These are phyloP conservation scores for Kwoniella botswanensis DNA, from an alignment of 768 basidiomycete genomes.

Conservation along the genomic window DNA sequence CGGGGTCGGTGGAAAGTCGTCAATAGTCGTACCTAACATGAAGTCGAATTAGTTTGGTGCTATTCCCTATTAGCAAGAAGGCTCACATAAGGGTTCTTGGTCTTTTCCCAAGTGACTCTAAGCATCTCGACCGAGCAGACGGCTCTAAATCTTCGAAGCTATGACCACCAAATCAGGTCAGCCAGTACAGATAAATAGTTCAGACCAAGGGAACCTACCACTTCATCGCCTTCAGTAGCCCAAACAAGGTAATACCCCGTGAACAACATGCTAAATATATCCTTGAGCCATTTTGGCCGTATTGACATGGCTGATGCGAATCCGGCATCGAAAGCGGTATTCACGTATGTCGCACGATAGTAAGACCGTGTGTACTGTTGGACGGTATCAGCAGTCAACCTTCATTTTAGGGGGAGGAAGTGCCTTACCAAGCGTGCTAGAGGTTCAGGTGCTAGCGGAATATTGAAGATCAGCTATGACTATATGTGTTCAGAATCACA, in stretches of 20 bases:
- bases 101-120: conserved; percentile 95
- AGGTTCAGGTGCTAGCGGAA: conserved; percentile 80
- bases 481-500: not conserved
- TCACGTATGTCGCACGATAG: conserved; percentile 95
- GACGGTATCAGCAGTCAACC: not conserved
- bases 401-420: not conserved
- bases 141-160: conserved; percentile 90
- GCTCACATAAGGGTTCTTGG: conserved; percentile 83
- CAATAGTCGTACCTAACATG: conserved; percentile 69
- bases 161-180: conserved; percentile 11
- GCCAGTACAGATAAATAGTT: not conserved
- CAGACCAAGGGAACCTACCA: conserved; percentile 65
- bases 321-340: conserved; percentile 91
- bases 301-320: conserved; percentile 96
- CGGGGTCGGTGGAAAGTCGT: conserved; percentile 65
- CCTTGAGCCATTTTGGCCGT: conserved; percentile 85
- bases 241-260: conserved; percentile 86
- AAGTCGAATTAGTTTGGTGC: too few relatives aligned
- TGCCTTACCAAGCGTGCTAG: conserved; percentile 77
- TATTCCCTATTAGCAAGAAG: not conserved
- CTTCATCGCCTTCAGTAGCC: conserved; percentile 92
- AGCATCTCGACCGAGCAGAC: conserved; percentile 96
- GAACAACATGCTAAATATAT: conserved; percentile 83
- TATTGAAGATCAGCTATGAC: not conserved
- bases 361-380: conserved; percentile 84